Conservation (phyloP, 176 grass and related monocot genomes). For the Eleusine indica region DNA sequence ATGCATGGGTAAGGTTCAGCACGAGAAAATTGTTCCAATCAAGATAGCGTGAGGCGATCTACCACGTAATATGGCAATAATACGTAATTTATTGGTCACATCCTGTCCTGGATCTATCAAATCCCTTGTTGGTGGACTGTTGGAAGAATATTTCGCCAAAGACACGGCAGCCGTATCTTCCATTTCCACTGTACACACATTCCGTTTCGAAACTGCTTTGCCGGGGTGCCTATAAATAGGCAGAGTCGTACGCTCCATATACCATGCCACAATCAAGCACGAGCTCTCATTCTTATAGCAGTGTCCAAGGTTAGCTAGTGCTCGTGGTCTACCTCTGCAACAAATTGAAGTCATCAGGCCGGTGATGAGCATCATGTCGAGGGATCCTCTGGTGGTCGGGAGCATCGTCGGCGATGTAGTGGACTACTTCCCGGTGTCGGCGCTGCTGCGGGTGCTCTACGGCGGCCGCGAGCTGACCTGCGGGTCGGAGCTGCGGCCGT, state of each 20-base stretch:
- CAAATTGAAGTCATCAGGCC: background rate
- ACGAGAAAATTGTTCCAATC: background rate
- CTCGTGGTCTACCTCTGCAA: background rate
- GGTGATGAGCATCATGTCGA: constrained; percentile 53
- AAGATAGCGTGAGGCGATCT: background rate
- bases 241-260: background rate
- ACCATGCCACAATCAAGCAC: background rate
- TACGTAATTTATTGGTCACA: background rate
- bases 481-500: constrained; percentile 84
- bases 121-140: background rate
- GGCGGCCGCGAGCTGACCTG: constrained; percentile 64
- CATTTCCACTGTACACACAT: background rate
- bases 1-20: background rate
- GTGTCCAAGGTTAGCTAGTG: background rate
- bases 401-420: constrained; percentile 69
- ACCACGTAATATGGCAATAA: background rate
- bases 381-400: constrained; percentile 76
- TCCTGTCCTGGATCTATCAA: background rate
- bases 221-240: constrained; percentile 42
- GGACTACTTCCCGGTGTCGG: constrained; percentile 55
- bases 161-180: background rate
- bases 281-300: background rate
- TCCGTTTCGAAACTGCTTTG: background rate
- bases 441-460: constrained; percentile 59
- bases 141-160: background rate